Conservation (phyloP, 2,329 filamentous ascomycete species). For the Curvularia lunata region DNA sequence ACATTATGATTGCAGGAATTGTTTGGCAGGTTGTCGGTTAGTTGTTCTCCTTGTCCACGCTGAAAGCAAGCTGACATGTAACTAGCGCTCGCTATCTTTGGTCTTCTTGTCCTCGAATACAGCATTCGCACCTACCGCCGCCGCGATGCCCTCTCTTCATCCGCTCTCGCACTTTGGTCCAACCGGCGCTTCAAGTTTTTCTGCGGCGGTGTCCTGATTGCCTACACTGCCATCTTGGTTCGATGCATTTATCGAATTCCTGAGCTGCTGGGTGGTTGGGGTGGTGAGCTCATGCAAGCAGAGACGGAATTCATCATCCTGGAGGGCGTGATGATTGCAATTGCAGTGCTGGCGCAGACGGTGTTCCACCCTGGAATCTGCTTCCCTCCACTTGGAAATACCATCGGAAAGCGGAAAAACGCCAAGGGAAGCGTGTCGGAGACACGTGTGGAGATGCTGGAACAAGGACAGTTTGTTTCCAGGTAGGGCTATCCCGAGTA, state of each 20-base stretch:
- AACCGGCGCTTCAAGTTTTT: slow-evolving; percentile 29
- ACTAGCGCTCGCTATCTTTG: slow-evolving; percentile 53
- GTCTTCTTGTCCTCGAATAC: slow-evolving; percentile 48
- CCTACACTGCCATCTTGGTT: slow-evolving; percentile 54
- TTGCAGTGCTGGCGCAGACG: slow-evolving; percentile 54
- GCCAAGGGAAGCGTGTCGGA: slow-evolving; percentile 3
- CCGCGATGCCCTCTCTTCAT: slow-evolving; percentile 19
- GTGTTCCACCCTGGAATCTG: slow-evolving; percentile 53
- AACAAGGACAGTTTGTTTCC: not conserved
- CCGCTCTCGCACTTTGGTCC: slow-evolving; percentile 19
- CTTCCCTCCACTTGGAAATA: slow-evolving; percentile 31
- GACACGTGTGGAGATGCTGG: slow-evolving; percentile 14
- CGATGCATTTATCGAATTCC: slow-evolving; percentile 57
- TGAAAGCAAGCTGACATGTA: slow-evolving; percentile 22
- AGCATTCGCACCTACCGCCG: slow-evolving; percentile 28
- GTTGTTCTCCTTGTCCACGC: slow-evolving; percentile 30
- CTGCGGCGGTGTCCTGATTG: slow-evolving; percentile 39
- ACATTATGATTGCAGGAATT: slow-evolving; percentile 64
- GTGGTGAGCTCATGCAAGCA: slow-evolving; percentile 52
- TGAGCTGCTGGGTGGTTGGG: slow-evolving; percentile 55
- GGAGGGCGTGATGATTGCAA: slow-evolving; percentile 58
- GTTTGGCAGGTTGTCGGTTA: slow-evolving; percentile 60
- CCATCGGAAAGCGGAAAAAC: slow-evolving; percentile 15
- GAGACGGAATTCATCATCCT: slow-evolving; percentile 57
- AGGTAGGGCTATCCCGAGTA: not conserved